Evolutionary conservation across 2,329 filamentous ascomycete genomes (phyloP).

Genomic region (Talaromyces rugulosus): DNA sequence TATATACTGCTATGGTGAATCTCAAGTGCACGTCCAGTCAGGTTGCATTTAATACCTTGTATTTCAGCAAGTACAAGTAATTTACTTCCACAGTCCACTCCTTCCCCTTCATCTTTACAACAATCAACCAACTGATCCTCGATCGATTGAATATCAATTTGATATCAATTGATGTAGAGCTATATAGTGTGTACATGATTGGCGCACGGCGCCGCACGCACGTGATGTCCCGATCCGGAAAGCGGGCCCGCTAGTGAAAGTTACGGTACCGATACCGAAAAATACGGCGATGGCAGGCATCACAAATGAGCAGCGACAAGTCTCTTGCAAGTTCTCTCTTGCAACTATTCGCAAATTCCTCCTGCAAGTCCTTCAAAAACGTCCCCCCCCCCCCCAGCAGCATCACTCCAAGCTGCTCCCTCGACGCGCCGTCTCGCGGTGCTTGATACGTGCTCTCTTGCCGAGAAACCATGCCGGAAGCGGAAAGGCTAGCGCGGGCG

Average conservation of each 20-base stretch:
- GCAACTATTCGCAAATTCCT: background rate
- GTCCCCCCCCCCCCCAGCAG: background rate
- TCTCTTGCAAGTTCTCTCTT: background rate
- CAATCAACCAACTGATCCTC: too few species aligned
- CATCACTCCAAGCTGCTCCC: background rate
- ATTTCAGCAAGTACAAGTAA: too few species aligned
- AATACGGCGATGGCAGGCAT: background rate
- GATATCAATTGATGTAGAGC: background rate
- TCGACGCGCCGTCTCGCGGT: background rate
- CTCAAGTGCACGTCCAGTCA: too few species aligned
- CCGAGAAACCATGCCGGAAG: background rate
- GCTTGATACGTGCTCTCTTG: too few species aligned
- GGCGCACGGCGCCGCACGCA: background rate
- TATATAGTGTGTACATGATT: too few species aligned
- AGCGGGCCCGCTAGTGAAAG: background rate
- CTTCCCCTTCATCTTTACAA: too few species aligned
- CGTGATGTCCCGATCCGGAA: background rate
- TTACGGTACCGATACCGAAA: background rate
- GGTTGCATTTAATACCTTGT: too few species aligned
- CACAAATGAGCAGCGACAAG: background rate
- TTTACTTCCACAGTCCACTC: too few species aligned
- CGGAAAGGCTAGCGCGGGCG: background rate
- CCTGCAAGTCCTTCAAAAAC: background rate
- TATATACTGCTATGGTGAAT: background rate
- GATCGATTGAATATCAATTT: too few species aligned